A percentile compares a stretch with the other conserved stretches of the same genome.
Evolutionary conservation across 306 rosid genomes (phyloP).

Genomic region (Crataegus laevigata): DNA sequence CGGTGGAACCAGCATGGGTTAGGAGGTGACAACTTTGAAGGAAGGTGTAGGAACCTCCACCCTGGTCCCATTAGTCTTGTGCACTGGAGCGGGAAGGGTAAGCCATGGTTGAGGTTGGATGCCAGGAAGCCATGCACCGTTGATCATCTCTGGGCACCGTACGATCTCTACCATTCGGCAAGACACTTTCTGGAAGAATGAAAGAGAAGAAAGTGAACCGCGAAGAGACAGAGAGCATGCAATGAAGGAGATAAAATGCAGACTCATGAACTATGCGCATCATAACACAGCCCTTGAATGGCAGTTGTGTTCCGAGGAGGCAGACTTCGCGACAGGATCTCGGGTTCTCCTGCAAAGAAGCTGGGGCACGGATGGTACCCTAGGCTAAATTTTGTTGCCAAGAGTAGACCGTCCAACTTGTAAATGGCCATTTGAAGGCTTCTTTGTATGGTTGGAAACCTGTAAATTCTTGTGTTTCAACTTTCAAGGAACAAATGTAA

Average conservation of each 20-base stretch:
- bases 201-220: neutral
- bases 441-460: neutral
- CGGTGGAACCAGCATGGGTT: slow-evolving; percentile 78
- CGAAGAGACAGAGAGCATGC: too few relatives aligned
- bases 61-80: slow-evolving; percentile 64
- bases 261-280: neutral
- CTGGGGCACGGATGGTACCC: neutral
- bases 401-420: neutral
- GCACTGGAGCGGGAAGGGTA: slow-evolving; percentile 82
- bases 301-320: neutral
- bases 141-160: slow-evolving; percentile 58
- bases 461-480: neutral
- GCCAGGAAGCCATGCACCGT: slow-evolving; percentile 54
- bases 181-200: slow-evolving; percentile 47
- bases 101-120: slow-evolving; percentile 69
- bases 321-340: neutral
- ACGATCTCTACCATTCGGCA: slow-evolving; percentile 53
- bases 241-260: neutral
- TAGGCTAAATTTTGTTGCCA: neutral
- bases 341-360: neutral
- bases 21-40: slow-evolving; percentile 67
- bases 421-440: neutral
- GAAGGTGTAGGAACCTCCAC: slow-evolving; percentile 49
- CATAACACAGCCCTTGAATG: neutral
- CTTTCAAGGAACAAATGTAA: neutral